These are phyloP conservation scores for Cenococcum geophilum DNA, from an alignment of 495 filamentous ascomycete genomes.

Conservation along the genomic window DNA sequence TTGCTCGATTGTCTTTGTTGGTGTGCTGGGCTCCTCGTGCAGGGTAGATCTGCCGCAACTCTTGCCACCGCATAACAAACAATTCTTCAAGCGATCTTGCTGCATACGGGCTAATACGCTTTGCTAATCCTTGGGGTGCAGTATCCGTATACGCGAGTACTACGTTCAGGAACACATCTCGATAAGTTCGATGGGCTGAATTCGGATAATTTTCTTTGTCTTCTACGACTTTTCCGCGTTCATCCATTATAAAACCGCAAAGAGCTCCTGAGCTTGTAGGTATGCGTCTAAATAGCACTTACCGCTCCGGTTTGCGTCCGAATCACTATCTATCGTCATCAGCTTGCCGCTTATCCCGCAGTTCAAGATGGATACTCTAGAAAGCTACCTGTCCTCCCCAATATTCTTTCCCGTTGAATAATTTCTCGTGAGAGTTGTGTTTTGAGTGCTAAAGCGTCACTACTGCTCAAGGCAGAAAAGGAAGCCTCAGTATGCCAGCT, in stretches of 20 bases:
- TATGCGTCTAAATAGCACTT: not conserved
- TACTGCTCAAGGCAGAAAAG: not conserved
- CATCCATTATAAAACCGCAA: not conserved
- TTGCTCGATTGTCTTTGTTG: not conserved
- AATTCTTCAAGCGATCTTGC: not conserved
- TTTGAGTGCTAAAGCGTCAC: not conserved
- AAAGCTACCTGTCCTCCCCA: not conserved
- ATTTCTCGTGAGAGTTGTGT: not conserved
- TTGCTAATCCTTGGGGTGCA: not conserved
- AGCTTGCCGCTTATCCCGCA: not conserved
- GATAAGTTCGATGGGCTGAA: not conserved
- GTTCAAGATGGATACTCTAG: constrained; percentile 1
- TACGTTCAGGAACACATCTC: too few species aligned
- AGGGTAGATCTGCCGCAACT: not conserved
- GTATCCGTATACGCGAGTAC: too few species aligned
- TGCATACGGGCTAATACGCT: not conserved
- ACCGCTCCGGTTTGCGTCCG: not conserved
- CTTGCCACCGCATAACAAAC: not conserved
- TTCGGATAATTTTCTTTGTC: constrained; percentile 2
- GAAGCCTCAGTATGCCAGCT: not conserved
- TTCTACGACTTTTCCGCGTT: not conserved
- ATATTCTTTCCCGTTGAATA: not conserved
- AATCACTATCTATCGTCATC: not conserved
- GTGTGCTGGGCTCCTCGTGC: not conserved
- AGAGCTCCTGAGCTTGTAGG: not conserved